Evolutionary conservation across 352 stramenopile genomes (phyloP).

Genomic region (Pythium insidiosum): DNA sequence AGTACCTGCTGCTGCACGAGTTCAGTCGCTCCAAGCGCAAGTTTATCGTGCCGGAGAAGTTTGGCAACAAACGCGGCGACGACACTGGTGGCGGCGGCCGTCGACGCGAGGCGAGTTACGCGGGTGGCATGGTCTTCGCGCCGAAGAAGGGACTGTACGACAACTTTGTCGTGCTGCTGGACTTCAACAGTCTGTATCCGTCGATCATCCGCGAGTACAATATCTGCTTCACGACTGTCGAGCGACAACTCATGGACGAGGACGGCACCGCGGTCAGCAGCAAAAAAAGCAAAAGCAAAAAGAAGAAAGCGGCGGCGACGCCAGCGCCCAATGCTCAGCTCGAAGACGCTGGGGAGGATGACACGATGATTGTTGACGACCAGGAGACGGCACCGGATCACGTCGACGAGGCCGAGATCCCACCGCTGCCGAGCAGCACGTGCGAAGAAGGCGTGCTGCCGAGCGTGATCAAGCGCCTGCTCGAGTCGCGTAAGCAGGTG

Average conservation of each 20-base stretch:
- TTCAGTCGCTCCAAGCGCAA: constrained; percentile 94
- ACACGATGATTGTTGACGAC: constrained; percentile 75
- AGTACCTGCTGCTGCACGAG: constrained; percentile 99
- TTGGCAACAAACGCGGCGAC: constrained; percentile 60
- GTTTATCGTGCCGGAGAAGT: constrained; percentile 97
- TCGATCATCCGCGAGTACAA: constrained; percentile 99
- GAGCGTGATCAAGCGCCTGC: constrained; percentile 95
- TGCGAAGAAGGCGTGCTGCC: constrained; percentile 91
- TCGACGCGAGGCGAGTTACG: constrained; percentile 91
- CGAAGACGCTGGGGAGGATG: constrained; percentile 65
- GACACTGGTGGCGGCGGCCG: constrained; percentile 43
- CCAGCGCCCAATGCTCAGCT: constrained; percentile 30
- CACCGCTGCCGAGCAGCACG: constrained; percentile 66
- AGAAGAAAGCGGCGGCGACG: constrained; percentile 34
- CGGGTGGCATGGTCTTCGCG: constrained; percentile 98
- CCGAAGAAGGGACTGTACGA: constrained; percentile 99
- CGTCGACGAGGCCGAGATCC: constrained; percentile 77
- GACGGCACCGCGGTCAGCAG: constrained; percentile 16
- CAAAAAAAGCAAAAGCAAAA: constrained; percentile 24
- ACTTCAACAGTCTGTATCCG: constrained; percentile 99
- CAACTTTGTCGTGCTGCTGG: constrained; percentile 98
- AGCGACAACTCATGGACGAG: constrained; percentile 72
- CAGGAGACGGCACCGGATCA: constrained; percentile 48
- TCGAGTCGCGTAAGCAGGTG: constrained; percentile 96
- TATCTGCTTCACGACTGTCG: constrained; percentile 99